These are phyloP conservation scores for Gossypium laxum DNA, from an alignment of 441 rosid species.

Conservation along the genomic window DNA sequence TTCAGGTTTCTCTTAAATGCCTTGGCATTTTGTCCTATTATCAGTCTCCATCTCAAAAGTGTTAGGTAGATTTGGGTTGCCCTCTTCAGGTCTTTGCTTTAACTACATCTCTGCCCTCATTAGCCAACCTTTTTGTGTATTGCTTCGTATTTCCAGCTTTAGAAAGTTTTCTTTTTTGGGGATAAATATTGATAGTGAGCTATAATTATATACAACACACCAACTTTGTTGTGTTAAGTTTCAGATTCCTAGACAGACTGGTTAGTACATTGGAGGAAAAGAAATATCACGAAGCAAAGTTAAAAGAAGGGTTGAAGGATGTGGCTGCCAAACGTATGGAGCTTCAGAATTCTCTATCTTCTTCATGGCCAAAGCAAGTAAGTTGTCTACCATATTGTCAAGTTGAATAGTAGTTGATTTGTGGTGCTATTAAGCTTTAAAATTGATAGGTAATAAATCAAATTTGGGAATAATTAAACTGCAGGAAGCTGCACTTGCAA, in stretches of 20 bases:
- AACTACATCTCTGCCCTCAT: background rate
- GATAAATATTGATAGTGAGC: background rate
- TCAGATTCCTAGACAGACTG: slow-evolving; percentile 83
- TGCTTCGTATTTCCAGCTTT: background rate
- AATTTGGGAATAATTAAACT: slow-evolving; percentile 3
- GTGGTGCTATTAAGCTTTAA: background rate
- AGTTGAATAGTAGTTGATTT: background rate
- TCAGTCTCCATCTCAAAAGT: background rate
- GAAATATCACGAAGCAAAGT: slow-evolving; percentile 69
- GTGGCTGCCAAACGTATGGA: slow-evolving; percentile 71
- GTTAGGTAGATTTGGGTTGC: background rate
- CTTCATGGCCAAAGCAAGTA: slow-evolving; percentile 94
- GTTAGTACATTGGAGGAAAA: slow-evolving; percentile 75
- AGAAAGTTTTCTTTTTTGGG: background rate
- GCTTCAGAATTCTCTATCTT: slow-evolving; percentile 76
- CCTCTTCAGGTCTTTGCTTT: slow-evolving; percentile 2
- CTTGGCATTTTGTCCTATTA: background rate
- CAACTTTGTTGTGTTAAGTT: slow-evolving; percentile 14
- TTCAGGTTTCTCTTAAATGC: background rate
- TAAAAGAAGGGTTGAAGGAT: slow-evolving; percentile 74
- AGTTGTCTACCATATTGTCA: slow-evolving; percentile 4
- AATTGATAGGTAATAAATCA: too few relatives aligned
- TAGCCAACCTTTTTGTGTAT: background rate
- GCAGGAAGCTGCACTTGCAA: slow-evolving; percentile 71
- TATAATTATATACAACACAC: background rate